Conservation (phyloP, 108 stramenopile genomes). For the Asterionellopsis glacialis region DNA sequence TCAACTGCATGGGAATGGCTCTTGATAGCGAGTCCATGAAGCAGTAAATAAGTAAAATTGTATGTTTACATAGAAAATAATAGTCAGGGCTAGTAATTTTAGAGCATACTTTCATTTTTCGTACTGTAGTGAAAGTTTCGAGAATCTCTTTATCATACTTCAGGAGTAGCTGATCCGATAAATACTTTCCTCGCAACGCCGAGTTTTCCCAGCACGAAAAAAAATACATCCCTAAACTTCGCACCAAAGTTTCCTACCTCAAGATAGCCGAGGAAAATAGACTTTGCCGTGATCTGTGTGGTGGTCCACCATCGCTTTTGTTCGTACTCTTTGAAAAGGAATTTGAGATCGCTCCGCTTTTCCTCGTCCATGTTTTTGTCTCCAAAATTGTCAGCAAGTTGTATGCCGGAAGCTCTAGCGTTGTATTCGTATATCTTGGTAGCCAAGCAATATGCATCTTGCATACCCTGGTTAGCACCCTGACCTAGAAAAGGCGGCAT, state of each 20-base stretch:
- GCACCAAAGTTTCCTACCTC: slow-evolving; percentile 54
- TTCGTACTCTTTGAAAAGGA: slow-evolving; percentile 58
- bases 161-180: slow-evolving; percentile 63
- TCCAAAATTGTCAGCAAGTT: no score
- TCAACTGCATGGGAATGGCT: slow-evolving; percentile 93
- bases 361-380: neutral
- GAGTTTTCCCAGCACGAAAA: slow-evolving; percentile 46
- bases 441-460: slow-evolving; percentile 76
- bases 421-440: slow-evolving; percentile 53
- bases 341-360: slow-evolving; percentile 24
- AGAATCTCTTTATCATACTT: slow-evolving; percentile 18
- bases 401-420: slow-evolving; percentile 7
- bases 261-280: slow-evolving; percentile 70
- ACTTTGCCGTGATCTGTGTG: slow-evolving; percentile 69
- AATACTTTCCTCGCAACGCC: slow-evolving; percentile 65
- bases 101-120: neutral
- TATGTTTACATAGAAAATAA: neutral
- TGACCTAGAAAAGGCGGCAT: slow-evolving; percentile 97
- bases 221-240: slow-evolving; percentile 73
- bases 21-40: slow-evolving; percentile 74
- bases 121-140: neutral
- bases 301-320: slow-evolving; percentile 61
- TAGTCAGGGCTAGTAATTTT: neutral
- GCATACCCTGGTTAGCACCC: slow-evolving; percentile 95
- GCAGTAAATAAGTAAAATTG: slow-evolving; percentile 1